phyloP scores from a whole-genome alignment of 1,284 basidiomycete species.

The Anthracocystis panici-leucophaei region DNA sequence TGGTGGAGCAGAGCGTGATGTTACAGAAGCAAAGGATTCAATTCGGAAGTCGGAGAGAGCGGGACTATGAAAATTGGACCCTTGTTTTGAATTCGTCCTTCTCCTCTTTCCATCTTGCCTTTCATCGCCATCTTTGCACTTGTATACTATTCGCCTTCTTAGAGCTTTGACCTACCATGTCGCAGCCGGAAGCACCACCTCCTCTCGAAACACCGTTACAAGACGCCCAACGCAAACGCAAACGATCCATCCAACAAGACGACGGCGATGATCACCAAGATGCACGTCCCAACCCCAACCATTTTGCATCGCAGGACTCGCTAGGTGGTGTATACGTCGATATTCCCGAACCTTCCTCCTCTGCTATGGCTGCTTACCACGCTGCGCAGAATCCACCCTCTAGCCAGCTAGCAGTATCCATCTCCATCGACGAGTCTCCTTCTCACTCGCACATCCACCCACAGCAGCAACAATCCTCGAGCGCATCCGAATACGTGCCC shows the following conservation, averaged over 20 bases:
- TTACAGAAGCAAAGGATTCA: neutral
- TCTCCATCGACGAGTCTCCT: constrained; percentile 8
- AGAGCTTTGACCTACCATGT: neutral
- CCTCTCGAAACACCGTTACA: neutral
- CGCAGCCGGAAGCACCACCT: neutral
- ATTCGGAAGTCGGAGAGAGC: constrained; percentile 16
- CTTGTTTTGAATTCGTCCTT: constrained; percentile 3
- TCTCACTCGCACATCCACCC: neutral
- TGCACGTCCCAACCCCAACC: neutral
- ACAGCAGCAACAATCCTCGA: constrained; percentile 2
- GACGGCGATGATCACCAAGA: neutral
- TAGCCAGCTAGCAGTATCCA: constrained; percentile 8
- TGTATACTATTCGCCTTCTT: no score
- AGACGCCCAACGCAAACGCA: constrained; percentile 24
- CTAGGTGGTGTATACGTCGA: constrained; percentile 16
- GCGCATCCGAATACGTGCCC: constrained; percentile 27
- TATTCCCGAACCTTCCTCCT: constrained; percentile 29
- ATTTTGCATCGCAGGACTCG: constrained; percentile 3
- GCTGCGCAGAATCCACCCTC: constrained; percentile 17
- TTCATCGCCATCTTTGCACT: neutral
- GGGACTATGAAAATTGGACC: constrained; percentile 18
- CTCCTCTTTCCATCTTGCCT: constrained; percentile 1
- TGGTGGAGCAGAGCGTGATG: neutral
- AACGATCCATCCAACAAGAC: constrained; percentile 9
- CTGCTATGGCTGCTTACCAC: constrained; percentile 31